Evolutionary conservation across 805 yeast species (phyloP), one percentile per base, ranked within the genome.

Genomic region (Komagataella pseudopastoris): DNA sequence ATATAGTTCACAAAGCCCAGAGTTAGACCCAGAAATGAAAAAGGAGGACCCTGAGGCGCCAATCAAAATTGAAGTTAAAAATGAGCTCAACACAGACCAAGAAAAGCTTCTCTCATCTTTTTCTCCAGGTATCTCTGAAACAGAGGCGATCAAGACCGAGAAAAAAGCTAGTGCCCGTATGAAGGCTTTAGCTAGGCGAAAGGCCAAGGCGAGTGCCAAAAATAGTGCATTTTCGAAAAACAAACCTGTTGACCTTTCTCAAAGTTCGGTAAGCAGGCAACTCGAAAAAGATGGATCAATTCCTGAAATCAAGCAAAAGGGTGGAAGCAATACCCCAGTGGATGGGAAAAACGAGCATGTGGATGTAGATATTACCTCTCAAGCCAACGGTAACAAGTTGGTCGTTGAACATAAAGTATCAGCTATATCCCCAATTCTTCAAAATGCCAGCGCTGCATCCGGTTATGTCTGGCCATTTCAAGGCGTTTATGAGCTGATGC

Each of bases 401-500:
- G 93, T 91, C 55, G 81, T 93, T 36, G 97, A 93, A 63, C 81
- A 88, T 43, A 81, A 78, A 58, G 75, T 72, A 3, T 74, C 83
- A 5, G 85, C 78, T 55, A 71, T 81, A 6, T 76, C 85, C 6
- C 87, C 87, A 16, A 73, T 84, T 7, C 67, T 86, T 16, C 81
- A 86, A 14, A 83, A 83, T 57, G 88, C 85, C 54, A 77, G 83
- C 45, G 79, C 80, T 52, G 83, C 81, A 14, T 80, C 85, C 0
- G 88, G 87, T 4, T 71, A 83, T 45, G 84, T 87, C 0, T 93
- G 98, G 97, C 95, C 88, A 51, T 88, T 90, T 58, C 96, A 90
- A 71, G 96, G 96, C 17, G 83, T 91, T 10, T 89, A 84, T 65
- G 97, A 88, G 62, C 69, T 89, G 20, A 67, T 93, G 44, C 68